Evolutionary conservation across 495 filamentous ascomycete genomes (phyloP), one percentile per base, ranked within the genome.

Genomic region (Aspergillus affinis): DNA sequence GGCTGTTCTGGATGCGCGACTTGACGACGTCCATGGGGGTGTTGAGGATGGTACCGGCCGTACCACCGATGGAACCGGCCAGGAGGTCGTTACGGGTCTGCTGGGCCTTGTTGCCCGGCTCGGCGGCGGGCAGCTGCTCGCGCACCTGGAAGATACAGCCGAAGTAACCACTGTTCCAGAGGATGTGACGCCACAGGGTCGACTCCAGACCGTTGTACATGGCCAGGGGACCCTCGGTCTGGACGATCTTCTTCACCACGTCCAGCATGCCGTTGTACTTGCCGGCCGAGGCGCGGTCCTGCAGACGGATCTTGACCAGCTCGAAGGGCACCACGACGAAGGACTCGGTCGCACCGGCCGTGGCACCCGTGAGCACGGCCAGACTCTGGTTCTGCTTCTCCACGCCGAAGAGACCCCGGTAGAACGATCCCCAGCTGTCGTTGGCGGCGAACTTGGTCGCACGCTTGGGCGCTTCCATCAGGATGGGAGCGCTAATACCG

Each of bases 391-490:
- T 97, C 86, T 96, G 94, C 77, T 96, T 89, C 49, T 86, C 74
- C 30, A 85, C 81, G 55, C 90, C 90, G 74, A 98, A 98, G 45
- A 86, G 69, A 56, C 85, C 86, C 57, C 89, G 89, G 81, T 94
- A 98, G 75, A 96, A 84, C 72, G 87, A 84, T 62, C 94, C 94
- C 94, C 94, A 98, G 73, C 92, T 88, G 72, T 98, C 95, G 75
- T 98, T 98, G 72, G 94, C 95, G 53, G 94, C 93, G 78, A 98
- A 98, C 75, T 98, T 98, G 77, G 90, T 97, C 9, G 94, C 94
- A 72, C 94, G 87, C 85, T 98, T 98, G 57, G 94, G 94, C 18
- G 94, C 94, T 78, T 98, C 94, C 94, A 98, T 98, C 62, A 97
- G 79, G 64, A 98, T 98, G 20, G 94, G 94, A 15, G 95, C 93